A percentile compares a stretch with the other conserved stretches of the same genome.
Evolutionary conservation across 805 yeast species (phyloP).

Genomic region (Helenozyma rhizophorensis): DNA sequence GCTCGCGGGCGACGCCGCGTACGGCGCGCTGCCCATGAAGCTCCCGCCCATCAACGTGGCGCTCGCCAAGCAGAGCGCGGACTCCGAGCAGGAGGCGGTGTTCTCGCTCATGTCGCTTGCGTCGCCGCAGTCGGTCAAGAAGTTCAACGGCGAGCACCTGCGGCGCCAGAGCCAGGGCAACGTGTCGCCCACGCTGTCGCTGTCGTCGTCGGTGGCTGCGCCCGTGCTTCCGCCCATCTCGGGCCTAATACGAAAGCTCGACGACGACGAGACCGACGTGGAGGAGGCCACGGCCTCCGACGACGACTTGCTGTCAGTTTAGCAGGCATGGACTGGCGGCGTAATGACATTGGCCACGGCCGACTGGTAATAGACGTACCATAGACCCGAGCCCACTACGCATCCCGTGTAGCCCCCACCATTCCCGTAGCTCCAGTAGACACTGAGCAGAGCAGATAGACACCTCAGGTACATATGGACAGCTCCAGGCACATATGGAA

Average conservation of each 20-base stretch:
- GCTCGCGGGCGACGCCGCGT: slow-evolving; percentile 11
- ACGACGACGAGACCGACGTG: slow-evolving; percentile 33
- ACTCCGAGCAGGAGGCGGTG: slow-evolving; percentile 51
- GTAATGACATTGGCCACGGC: no score
- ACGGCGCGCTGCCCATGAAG: slow-evolving; percentile 5
- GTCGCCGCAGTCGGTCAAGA: slow-evolving; percentile 41
- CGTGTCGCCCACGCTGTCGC: slow-evolving; percentile 27
- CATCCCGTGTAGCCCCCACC: no score
- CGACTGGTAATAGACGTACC: no score
- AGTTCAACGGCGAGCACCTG: slow-evolving; percentile 12
- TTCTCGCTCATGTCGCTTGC: slow-evolving; percentile 52
- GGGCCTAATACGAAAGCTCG: slow-evolving; percentile 19
- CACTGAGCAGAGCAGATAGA: no score
- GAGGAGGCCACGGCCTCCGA: slow-evolving; percentile 27
- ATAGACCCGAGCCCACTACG: no score
- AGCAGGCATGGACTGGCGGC: slow-evolving; percentile 9
- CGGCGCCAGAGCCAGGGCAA: slow-evolving; percentile 18
- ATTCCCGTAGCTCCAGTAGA: no score
- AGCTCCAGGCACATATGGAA: no score
- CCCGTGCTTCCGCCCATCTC: slow-evolving; percentile 28
- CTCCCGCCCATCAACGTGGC: slow-evolving; percentile 15
- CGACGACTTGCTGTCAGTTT: slow-evolving; percentile 13
- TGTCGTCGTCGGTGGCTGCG: slow-evolving; percentile 21
- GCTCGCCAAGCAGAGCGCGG: slow-evolving; percentile 16
- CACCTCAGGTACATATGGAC: no score